Base-by-base conservation (phyloP, 2,329 filamentous ascomycete species). In the Penicillium capsulatum region DNA sequence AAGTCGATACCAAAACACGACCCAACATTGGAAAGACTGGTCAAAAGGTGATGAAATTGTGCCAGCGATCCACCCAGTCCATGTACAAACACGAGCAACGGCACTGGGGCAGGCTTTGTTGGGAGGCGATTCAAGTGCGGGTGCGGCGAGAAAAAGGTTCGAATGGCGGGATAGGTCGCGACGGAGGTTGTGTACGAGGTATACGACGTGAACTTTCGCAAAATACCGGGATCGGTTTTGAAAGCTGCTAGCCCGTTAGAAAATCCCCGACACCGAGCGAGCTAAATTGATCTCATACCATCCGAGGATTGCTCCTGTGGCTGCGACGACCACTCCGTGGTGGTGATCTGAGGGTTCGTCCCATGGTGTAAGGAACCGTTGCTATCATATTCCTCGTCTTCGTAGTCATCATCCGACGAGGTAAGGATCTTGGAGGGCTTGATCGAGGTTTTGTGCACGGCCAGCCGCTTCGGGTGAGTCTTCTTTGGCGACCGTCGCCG, bases 1-100 rank as follows among this genome's bases (percentile, higher is more conserved):
- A 96, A 73, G 61, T 98, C 92, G 47, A 97, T 81, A 3, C 88
- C 86, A 27, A 94, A 74, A 61, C 90, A 94, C 33, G 89, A 83
- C 9, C 86, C 88, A 34, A 89, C 72, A 58, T 94, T 88, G 35
- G 85, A 79, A 33, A 98, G 73, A 62, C 86, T 92, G 14, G 80
- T 84, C 11, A 97, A 69, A 4, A 97, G 69, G 19, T 85, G 80
- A 39, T 86, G 77, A 59, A 96, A 97, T 59, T 97, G 92, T 8
- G 88, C 84, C 16, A 89, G 77, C 1, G 87, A 94, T 34, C 92
- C 92, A n/a, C 91, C 92, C 7, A 97, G 75, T 1, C 92, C 92
- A 58, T 97, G 92, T 41, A 97, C 74, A 59, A 94, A 95, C 30
- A 97, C 89, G 3, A 97, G 70, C 7, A 98, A 69, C 1, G 92